Conservation (phyloP, 306 rosid species). For the Glycyrrhiza uralensis region DNA sequence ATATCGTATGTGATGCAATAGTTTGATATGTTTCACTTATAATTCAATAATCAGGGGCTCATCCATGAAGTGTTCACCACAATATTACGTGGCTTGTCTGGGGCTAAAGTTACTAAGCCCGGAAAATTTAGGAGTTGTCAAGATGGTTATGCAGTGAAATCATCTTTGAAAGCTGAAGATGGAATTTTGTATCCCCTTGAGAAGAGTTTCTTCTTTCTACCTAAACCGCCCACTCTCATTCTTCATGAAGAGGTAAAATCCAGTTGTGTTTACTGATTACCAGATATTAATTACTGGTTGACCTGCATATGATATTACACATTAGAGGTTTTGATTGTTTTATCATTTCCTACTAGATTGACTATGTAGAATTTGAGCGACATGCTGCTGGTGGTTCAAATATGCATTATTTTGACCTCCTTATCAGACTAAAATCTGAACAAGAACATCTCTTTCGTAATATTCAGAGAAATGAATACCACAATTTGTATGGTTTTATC, state of each 20-base stretch:
- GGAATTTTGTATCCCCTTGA: slow-evolving; percentile 97
- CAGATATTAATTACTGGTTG: neutral
- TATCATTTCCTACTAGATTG: slow-evolving; percentile 50
- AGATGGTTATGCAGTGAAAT: slow-evolving; percentile 96
- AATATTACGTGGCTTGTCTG: slow-evolving; percentile 81
- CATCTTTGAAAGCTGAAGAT: slow-evolving; percentile 98
- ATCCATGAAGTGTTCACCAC: slow-evolving; percentile 97
- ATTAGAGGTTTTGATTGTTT: slow-evolving; percentile 37
- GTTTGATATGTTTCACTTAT: slow-evolving; percentile 18
- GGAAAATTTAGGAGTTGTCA: slow-evolving; percentile 98
- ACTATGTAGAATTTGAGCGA: slow-evolving; percentile 91
- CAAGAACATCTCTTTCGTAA: slow-evolving; percentile 94
- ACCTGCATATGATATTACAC: neutral
- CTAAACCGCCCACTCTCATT: slow-evolving; percentile 97
- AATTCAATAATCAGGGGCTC: slow-evolving; percentile 65
- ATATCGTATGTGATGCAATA: neutral
- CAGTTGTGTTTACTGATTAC: slow-evolving; percentile 12
- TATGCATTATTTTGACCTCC: slow-evolving; percentile 97
- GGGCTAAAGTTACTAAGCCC: slow-evolving; percentile 91
- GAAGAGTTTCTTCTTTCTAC: slow-evolving; percentile 97
- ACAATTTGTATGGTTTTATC: slow-evolving; percentile 84
- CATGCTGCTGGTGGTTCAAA: slow-evolving; percentile 96
- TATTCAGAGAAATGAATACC: slow-evolving; percentile 95
- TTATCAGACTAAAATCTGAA: slow-evolving; percentile 86
- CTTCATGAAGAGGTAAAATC: slow-evolving; percentile 78